phyloP scores from a whole-genome alignment of 768 basidiomycete species.

The Kondoa subrosea region DNA sequence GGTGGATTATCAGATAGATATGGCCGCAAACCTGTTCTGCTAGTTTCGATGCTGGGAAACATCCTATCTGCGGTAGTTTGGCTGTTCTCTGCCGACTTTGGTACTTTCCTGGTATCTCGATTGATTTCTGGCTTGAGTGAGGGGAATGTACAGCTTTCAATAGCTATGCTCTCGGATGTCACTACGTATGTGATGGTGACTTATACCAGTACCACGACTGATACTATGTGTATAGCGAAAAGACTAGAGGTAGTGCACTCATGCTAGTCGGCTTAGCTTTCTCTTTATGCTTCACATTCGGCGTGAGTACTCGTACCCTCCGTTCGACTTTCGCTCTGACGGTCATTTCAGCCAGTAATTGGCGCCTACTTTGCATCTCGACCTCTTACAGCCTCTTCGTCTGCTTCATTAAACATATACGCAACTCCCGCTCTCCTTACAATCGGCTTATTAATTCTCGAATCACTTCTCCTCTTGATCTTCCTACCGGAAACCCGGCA shows the following conservation, averaged over 20 bases:
- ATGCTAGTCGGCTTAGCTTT: constrained; percentile 93
- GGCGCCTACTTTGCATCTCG: constrained; percentile 91
- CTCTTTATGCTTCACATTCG: constrained; percentile 65
- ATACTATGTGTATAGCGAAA: background rate
- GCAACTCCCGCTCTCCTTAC: constrained; percentile 76
- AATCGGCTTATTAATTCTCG: constrained; percentile 53
- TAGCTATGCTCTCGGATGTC: constrained; percentile 85
- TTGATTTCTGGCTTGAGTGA: constrained; percentile 85
- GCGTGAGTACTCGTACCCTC: background rate
- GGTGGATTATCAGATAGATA: constrained; percentile 73
- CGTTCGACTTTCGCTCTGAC: background rate
- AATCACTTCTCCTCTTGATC: constrained; percentile 59
- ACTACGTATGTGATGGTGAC: constrained; percentile 43
- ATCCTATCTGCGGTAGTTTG: constrained; percentile 73
- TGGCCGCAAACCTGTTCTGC: constrained; percentile 66
- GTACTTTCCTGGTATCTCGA: constrained; percentile 33
- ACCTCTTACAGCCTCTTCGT: constrained; percentile 41
- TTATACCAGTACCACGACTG: background rate
- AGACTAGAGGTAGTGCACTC: constrained; percentile 62
- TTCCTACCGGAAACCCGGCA: constrained; percentile 76
- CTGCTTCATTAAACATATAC: constrained; percentile 54
- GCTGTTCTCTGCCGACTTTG: constrained; percentile 29
- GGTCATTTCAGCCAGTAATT: constrained; percentile 65
- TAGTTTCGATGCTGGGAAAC: constrained; percentile 83
- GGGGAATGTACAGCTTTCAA: constrained; percentile 90